Conservation (phyloP, 176 grass and related monocot genomes). For the Paspalum notatum region DNA sequence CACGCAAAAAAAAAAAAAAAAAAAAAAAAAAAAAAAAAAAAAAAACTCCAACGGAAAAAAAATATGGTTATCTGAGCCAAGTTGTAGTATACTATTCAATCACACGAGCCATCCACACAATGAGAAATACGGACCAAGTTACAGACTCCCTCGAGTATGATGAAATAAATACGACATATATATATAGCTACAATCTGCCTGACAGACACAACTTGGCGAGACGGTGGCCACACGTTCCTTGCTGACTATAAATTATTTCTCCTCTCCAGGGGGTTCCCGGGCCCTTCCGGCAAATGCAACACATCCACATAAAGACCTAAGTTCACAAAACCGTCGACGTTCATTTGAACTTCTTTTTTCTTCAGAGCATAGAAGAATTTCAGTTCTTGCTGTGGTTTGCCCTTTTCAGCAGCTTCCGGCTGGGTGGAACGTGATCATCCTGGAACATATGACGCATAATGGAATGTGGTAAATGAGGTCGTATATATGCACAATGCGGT, state of each 20-base stretch:
- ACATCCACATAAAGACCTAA: not conserved
- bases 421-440: slow-evolving; percentile 80
- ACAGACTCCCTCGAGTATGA: not conserved
- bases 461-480: not conserved
- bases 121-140: not conserved
- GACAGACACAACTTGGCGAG: not conserved
- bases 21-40: not conserved
- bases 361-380: slow-evolving; percentile 11
- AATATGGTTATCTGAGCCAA: not conserved
- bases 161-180: not conserved
- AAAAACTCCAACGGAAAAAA: no score
- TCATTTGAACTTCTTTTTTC: no score
- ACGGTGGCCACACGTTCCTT: not conserved
- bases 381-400: slow-evolving; percentile 72
- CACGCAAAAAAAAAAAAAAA: no score
- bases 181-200: not conserved
- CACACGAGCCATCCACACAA: not conserved
- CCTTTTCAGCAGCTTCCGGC: slow-evolving; percentile 66
- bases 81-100: not conserved
- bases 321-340: not conserved
- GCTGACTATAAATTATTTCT: not conserved
- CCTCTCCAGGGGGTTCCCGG: not conserved
- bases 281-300: not conserved
- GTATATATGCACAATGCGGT: not conserved
- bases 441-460: slow-evolving; percentile 39